phyloP scores from a whole-genome alignment of 2,329 filamentous ascomycete species.

The Aspergillaceae sp. region DNA sequence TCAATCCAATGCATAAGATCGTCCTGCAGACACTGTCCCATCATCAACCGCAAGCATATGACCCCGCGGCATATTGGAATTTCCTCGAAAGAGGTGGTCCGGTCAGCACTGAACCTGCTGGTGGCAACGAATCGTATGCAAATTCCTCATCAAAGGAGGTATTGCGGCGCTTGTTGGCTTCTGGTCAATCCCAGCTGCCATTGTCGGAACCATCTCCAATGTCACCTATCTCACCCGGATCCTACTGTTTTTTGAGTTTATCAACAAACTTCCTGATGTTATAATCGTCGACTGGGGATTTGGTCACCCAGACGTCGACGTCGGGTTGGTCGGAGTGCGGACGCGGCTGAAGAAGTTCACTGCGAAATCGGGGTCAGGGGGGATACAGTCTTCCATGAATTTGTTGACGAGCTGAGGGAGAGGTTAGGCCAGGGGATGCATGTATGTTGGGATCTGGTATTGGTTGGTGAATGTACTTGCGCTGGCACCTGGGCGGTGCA shows the following conservation, averaged over 20 bases:
- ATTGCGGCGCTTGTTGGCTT: constrained; percentile 76
- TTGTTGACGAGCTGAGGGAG: neutral
- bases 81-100: constrained; percentile 76
- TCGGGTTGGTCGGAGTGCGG: neutral
- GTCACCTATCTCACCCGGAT: constrained; percentile 54
- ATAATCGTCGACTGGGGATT: constrained; percentile 33
- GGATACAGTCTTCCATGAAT: neutral
- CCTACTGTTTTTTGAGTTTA: constrained; percentile 59
- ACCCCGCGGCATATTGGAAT: constrained; percentile 78
- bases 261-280: constrained; percentile 58
- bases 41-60: constrained; percentile 76
- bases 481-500: neutral
- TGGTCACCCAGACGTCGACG: neutral
- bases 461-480: neutral
- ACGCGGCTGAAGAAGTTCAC: neutral
- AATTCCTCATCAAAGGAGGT: constrained; percentile 59
- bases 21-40: constrained; percentile 79
- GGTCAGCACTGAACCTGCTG: constrained; percentile 74
- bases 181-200: constrained; percentile 66
- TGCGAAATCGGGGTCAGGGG: neutral
- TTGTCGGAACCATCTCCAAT: constrained; percentile 83
- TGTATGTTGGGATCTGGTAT: neutral
- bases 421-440: neutral
- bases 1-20: constrained; percentile 70
- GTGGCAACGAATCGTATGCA: constrained; percentile 71